Base-by-base conservation (phyloP, 495 filamentous ascomycete genomes). In the Clavariopsis aquatica region DNA sequence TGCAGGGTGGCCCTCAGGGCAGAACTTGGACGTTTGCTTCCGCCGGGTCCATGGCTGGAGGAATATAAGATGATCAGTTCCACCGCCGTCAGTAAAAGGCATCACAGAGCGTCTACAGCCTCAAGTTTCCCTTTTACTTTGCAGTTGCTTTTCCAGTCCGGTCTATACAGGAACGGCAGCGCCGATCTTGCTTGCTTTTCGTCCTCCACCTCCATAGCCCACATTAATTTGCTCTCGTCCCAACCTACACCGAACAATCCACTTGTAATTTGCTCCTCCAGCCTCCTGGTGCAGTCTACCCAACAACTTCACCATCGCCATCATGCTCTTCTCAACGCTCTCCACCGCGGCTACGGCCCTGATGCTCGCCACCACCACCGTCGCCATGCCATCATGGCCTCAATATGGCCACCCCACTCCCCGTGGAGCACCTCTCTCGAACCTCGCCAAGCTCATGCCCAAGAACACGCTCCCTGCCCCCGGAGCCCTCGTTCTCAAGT, bases 401-500 rank as follows among this genome's bases (percentile, higher is more conserved):
- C 53, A 36, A 17, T 22, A 49, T 0, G 53, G 22, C 24, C 8
- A 27, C 26, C 22, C 38, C 23, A 41, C 8, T 10, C 57, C 36
- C n/a, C 43, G 54, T 22, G 46, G 17, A 2, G 34, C 20, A 6
- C 17, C 13, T 26, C 57, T 66, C 24, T 7, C 28, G 3, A 52
- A 38, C 1, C 63, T 68, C 1, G 19, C n/a, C 10, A 27, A 22
- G 6, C 20, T 49, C 34, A 51, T 59, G 52, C 66, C 68, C 20
- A 34, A 29, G 1, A 64, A 26, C 55, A 64, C 53, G 22, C 69
- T 69, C 8, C 57, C 66, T 38, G 0, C 52, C 13, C 66, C 66
- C 12, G 43, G 20, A 7, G 66, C 49, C 20, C 38, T 66, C 7
- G n/a, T 56, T 20, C 69, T 72, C 47, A 72, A 72, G 59, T 69